A percentile compares a stretch with the other conserved stretches of the same genome.
These are phyloP conservation scores for Aspergillus latus DNA, from an alignment of 2,329 filamentous ascomycete species.

Conservation along the genomic window DNA sequence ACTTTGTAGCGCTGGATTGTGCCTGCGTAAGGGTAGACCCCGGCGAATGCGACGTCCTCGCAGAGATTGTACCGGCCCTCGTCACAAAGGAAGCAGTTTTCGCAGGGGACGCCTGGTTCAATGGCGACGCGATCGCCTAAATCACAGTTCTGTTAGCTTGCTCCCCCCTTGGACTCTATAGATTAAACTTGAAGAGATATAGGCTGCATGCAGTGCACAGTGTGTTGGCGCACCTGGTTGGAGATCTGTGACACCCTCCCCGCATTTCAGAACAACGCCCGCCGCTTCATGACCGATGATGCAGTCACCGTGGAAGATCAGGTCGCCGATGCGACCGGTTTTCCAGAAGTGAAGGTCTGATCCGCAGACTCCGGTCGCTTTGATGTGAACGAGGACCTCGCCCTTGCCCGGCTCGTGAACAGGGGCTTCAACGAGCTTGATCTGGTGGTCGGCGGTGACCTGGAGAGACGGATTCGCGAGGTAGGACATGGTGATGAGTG, in stretches of 20 bases:
- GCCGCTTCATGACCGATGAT: slow-evolving; percentile 67
- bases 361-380: slow-evolving; percentile 65
- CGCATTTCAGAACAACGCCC: slow-evolving; percentile 59
- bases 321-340: slow-evolving; percentile 60
- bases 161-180: too few species aligned
- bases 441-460: slow-evolving; percentile 60
- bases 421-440: slow-evolving; percentile 59
- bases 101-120: slow-evolving; percentile 66
- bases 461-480: slow-evolving; percentile 56
- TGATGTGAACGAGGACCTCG: slow-evolving; percentile 62
- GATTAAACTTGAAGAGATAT: too few species aligned
- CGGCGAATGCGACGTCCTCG: slow-evolving; percentile 60
- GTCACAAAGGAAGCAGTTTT: slow-evolving; percentile 58
- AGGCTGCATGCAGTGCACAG: too few species aligned
- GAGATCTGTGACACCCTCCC: slow-evolving; percentile 55
- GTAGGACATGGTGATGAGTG: slow-evolving; percentile 8
- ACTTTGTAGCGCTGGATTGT: slow-evolving; percentile 62
- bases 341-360: slow-evolving; percentile 72
- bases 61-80: slow-evolving; percentile 65
- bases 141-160: neutral
- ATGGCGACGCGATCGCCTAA: slow-evolving; percentile 64
- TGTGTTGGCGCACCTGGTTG: slow-evolving; percentile 40
- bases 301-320: slow-evolving; percentile 63
- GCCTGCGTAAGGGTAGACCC: slow-evolving; percentile 61
- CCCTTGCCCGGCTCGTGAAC: slow-evolving; percentile 55